Evolutionary conservation across 768 basidiomycete species (phyloP).

Genomic region (Nevesoporus exiguus): DNA sequence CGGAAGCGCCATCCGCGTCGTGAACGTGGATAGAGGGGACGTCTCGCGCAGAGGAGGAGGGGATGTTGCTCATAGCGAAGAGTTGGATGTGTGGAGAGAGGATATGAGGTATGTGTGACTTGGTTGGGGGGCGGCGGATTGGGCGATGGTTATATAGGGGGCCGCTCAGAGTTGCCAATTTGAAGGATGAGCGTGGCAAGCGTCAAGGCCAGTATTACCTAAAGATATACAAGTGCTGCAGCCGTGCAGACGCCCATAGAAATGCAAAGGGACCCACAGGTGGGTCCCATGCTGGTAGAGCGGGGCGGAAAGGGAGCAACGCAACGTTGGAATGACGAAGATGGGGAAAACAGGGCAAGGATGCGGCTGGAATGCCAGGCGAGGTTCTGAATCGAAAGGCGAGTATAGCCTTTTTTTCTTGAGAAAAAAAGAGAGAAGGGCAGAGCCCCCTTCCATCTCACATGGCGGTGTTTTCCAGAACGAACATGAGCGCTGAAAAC

Average conservation of each 20-base stretch:
- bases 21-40: conserved; percentile 22
- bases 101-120: conserved; percentile 9
- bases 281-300: not conserved
- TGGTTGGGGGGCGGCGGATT: not conserved
- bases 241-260: conserved; percentile 10
- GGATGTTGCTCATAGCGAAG: conserved; percentile 11
- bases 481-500: not conserved
- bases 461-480: conserved; percentile 24
- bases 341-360: not conserved
- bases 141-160: conserved; percentile 19
- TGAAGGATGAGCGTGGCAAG: conserved; percentile 4
- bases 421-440: not conserved
- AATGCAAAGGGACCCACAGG: not conserved
- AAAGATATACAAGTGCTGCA: not conserved
- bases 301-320: not conserved
- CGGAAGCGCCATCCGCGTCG: conserved; percentile 6
- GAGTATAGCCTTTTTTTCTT: conserved; percentile 9
- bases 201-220: conserved; percentile 7
- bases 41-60: not conserved
- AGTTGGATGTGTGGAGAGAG: not conserved
- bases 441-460: not conserved
- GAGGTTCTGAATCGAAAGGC: conserved; percentile 12
- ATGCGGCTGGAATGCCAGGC: not conserved
- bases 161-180: conserved; percentile 7
- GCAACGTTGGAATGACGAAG: not conserved